Percentiles rank a stretch among this genome's conserved stretches.
These are phyloP conservation scores for Pistacia atlantica DNA, from an alignment of 345 rosid genomes.

Conservation along the genomic window DNA sequence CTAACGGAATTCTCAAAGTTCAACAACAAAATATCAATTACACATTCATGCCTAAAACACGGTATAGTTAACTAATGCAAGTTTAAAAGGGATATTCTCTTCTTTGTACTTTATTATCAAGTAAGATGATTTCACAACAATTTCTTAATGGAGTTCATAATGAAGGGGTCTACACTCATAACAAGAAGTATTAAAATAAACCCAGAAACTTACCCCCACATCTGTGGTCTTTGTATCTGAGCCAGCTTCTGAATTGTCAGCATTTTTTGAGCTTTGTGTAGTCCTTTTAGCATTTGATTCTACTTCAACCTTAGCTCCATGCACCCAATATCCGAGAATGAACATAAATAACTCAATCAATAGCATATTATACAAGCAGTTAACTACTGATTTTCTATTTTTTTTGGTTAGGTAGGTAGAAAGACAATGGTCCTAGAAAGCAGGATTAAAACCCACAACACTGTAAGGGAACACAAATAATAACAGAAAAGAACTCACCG, in stretches of 20 bases:
- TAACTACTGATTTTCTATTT: neutral
- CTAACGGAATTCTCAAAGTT: neutral
- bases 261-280: conserved; percentile 39
- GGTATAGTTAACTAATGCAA: neutral
- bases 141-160: neutral
- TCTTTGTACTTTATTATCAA: neutral
- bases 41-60: neutral
- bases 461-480: conserved; percentile 1
- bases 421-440: neutral
- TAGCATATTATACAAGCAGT: neutral
- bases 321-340: conserved; percentile 27
- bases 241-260: conserved; percentile 47
- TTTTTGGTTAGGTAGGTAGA: neutral
- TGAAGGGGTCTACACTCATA: neutral
- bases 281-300: conserved; percentile 48
- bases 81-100: neutral
- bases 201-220: conserved; percentile 38
- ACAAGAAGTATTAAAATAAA: neutral
- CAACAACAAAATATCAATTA: neutral
- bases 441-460: neutral
- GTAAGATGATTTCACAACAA: neutral
- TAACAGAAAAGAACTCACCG: conserved; percentile 38
- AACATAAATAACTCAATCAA: conserved; percentile 10
- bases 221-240: conserved; percentile 45
- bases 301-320: conserved; percentile 47